Conservation (phyloP, 106 monocot genomes). For the Apostasia shenzhenica region DNA sequence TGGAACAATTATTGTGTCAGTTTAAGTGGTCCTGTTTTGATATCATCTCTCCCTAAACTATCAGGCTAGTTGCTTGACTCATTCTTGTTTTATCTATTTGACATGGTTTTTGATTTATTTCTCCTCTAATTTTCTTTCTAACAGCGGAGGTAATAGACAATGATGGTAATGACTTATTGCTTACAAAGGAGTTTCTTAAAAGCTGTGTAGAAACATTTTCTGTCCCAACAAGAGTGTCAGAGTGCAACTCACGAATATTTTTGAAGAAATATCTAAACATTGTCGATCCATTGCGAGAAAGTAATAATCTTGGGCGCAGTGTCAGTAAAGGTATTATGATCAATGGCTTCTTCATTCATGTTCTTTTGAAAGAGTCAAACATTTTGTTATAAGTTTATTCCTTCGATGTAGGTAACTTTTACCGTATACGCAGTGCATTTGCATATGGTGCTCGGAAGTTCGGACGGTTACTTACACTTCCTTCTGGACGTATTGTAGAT, state of each 20-base stretch:
- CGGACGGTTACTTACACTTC: constrained; percentile 43
- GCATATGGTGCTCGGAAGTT: constrained; percentile 80
- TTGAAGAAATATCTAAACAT: constrained; percentile 58
- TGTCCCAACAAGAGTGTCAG: constrained; percentile 24
- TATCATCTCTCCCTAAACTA: constrained; percentile 60
- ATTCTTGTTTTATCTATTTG: neutral
- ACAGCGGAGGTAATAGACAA: constrained; percentile 54
- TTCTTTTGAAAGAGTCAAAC: no score
- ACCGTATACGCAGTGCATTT: constrained; percentile 90
- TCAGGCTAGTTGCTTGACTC: constrained; percentile 25
- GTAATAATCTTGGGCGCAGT: constrained; percentile 80
- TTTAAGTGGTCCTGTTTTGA: constrained; percentile 56
- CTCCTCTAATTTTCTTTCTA: neutral
- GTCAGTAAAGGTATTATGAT: constrained; percentile 52
- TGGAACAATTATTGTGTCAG: constrained; percentile 79
- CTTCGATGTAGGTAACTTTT: constrained; percentile 49
- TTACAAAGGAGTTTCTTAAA: constrained; percentile 64
- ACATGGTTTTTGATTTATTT: neutral
- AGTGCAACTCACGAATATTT: constrained; percentile 34
- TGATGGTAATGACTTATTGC: constrained; percentile 40
- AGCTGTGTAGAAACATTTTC: constrained; percentile 34
- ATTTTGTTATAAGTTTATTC: no score
- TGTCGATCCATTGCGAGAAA: constrained; percentile 65
- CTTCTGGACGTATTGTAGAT: constrained; percentile 31
- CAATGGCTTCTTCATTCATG: no score